Evolutionary conservation across 2,329 filamentous ascomycete genomes (phyloP).

Genomic region (Chaetomiaceae sp.): DNA sequence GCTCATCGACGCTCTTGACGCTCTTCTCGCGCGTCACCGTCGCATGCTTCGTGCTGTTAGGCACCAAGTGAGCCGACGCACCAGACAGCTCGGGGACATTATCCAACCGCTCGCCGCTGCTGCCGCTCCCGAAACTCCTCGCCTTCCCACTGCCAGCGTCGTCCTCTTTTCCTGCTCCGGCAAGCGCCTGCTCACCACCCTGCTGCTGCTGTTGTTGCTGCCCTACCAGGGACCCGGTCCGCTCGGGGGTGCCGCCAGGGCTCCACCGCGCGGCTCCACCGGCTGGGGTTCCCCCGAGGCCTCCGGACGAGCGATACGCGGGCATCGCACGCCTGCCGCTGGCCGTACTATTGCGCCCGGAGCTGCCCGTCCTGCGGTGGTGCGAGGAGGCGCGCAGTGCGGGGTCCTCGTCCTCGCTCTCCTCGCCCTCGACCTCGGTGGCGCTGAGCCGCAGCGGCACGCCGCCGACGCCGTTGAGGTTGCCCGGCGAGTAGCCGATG

Average conservation of each 20-base stretch:
- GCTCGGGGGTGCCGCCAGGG: slow-evolving; percentile 53
- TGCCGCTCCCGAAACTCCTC: slow-evolving; percentile 47
- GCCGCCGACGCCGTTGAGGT: slow-evolving; percentile 69
- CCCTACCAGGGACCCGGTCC: slow-evolving; percentile 48
- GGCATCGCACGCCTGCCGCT: slow-evolving; percentile 47
- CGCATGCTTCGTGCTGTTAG: slow-evolving; percentile 55
- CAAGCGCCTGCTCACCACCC: slow-evolving; percentile 31
- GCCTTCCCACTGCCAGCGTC: slow-evolving; percentile 46
- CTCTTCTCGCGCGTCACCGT: slow-evolving; percentile 61
- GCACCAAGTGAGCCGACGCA: slow-evolving; percentile 46
- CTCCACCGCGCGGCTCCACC: slow-evolving; percentile 44
- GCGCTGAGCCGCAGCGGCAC: slow-evolving; percentile 90
- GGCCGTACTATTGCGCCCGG: slow-evolving; percentile 64
- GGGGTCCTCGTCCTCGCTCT: slow-evolving; percentile 65
- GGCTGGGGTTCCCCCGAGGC: slow-evolving; percentile 31
- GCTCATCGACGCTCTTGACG: slow-evolving; percentile 64
- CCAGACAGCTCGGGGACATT: slow-evolving; percentile 51
- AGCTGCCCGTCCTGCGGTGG: slow-evolving; percentile 70
- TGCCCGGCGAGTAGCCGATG: slow-evolving; percentile 74
- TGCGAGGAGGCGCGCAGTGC: slow-evolving; percentile 49
- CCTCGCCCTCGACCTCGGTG: slow-evolving; percentile 89
- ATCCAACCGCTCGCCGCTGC: slow-evolving; percentile 58
- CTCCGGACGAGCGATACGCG: slow-evolving; percentile 51
- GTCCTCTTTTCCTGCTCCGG: slow-evolving; percentile 15
- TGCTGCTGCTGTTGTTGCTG: slow-evolving; percentile 38